A percentile compares a stretch with the other conserved stretches of the same genome.
Conservation (phyloP, 495 filamentous ascomycete genomes). For the Aspergillus indologenus region DNA sequence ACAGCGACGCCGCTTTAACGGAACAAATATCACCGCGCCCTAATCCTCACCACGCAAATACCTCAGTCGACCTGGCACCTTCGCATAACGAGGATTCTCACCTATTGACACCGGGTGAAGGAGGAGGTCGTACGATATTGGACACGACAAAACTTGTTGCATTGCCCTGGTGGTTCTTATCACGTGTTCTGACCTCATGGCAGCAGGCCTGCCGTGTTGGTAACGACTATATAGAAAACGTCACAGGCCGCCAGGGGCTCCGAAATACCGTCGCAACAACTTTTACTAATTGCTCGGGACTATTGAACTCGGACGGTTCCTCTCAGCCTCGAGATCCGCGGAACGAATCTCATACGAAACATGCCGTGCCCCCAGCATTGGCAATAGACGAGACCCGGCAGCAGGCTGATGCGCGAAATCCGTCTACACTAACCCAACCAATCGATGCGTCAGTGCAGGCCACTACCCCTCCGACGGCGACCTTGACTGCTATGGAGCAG, state of each 20-base stretch:
- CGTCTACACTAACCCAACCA: background rate
- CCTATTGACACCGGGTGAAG: conserved; percentile 3
- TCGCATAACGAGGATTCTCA: conserved; percentile 8
- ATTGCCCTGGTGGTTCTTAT: conserved; percentile 9
- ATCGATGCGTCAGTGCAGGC: conserved; percentile 2
- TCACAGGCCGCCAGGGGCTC: conserved; percentile 1
- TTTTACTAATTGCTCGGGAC: background rate
- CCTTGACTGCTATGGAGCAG: conserved; percentile 21
- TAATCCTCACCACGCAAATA: conserved; percentile 18
- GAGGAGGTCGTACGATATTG: background rate
- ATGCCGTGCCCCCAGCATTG: background rate
- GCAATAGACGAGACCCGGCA: background rate
- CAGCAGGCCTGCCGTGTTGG: conserved; percentile 37
- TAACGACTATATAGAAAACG: conserved; percentile 15
- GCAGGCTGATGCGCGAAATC: background rate
- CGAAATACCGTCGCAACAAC: background rate
- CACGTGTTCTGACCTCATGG: conserved; percentile 20
- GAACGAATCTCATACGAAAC: background rate
- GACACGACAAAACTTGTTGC: background rate
- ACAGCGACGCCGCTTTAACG: conserved; percentile 10
- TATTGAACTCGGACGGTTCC: background rate
- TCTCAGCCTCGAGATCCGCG: background rate
- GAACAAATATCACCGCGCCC: conserved; percentile 12
- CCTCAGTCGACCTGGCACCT: conserved; percentile 13
- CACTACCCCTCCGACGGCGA: conserved; percentile 4